Conservation (phyloP, 2,329 filamentous ascomycete genomes). For the Ophiostoma himal-ulmi region DNA sequence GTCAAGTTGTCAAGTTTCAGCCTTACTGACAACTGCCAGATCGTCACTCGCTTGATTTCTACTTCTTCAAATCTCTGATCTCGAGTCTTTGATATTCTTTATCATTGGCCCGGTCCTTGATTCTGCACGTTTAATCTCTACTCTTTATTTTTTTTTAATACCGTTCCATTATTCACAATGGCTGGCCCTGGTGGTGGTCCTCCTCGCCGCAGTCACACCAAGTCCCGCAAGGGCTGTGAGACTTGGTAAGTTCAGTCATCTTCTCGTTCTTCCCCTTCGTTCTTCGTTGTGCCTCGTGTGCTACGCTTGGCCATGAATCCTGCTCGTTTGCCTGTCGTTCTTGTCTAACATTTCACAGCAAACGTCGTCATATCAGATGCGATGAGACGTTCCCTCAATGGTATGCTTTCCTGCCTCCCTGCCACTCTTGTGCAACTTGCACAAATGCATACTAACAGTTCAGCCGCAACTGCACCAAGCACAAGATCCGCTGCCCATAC, state of each 20-base stretch:
- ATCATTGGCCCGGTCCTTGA: not conserved
- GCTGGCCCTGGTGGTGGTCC: slow-evolving; percentile 92
- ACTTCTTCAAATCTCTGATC: not conserved
- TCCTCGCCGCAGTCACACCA: slow-evolving; percentile 85
- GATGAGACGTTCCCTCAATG: slow-evolving; percentile 98
- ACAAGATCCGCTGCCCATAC: slow-evolving; percentile 97
- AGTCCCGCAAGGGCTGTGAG: slow-evolving; percentile 96
- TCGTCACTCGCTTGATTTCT: slow-evolving; percentile 24
- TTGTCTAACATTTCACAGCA: slow-evolving; percentile 45
- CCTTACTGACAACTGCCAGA: slow-evolving; percentile 2
- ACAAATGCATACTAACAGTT: not conserved
- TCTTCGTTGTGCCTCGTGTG: not conserved
- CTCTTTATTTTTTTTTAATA: slow-evolving; percentile 35
- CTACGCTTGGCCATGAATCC: slow-evolving; percentile 17
- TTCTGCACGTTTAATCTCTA: slow-evolving; percentile 25
- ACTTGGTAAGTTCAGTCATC: slow-evolving; percentile 58
- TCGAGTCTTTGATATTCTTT: slow-evolving; percentile 27
- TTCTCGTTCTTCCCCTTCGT: not conserved
- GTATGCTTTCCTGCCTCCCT: slow-evolving; percentile 46
- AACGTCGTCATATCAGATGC: slow-evolving; percentile 93
- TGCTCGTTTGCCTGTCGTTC: slow-evolving; percentile 14
- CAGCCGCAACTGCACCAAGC: slow-evolving; percentile 97
- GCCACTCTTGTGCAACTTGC: not conserved
- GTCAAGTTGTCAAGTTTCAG: not conserved
- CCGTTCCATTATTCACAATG: slow-evolving; percentile 51